Percentiles rank a stretch among this genome's conserved stretches.
Evolutionary conservation across 2,329 filamentous ascomycete genomes (phyloP).

Genomic region (Akanthomyces dipterigenus): DNA sequence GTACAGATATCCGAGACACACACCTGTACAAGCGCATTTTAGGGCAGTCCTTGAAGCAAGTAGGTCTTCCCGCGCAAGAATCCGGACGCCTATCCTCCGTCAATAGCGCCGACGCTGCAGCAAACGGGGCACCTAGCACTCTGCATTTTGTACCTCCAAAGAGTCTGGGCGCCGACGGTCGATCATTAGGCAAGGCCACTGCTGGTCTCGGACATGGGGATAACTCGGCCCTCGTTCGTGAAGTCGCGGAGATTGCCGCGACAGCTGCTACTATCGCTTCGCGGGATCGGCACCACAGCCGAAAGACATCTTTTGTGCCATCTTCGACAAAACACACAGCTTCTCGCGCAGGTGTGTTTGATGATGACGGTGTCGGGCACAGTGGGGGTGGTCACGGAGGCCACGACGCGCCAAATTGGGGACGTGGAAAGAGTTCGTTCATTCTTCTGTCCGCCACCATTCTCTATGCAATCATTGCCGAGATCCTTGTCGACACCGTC

Average conservation of each 20-base stretch:
- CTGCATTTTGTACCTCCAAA: constrained; percentile 76
- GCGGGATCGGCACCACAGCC: constrained; percentile 50
- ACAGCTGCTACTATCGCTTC: constrained; percentile 84
- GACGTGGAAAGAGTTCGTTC: constrained; percentile 79
- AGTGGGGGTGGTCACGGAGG: constrained; percentile 53
- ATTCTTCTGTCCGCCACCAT: constrained; percentile 85
- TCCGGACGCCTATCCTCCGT: constrained; percentile 33
- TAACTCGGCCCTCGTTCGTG: constrained; percentile 72
- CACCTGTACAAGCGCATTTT: constrained; percentile 90
- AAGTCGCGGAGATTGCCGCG: constrained; percentile 89
- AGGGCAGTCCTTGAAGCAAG: constrained; percentile 80
- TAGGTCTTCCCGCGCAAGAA: constrained; percentile 56
- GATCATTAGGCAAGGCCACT: constrained; percentile 42
- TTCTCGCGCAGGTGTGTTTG: constrained; percentile 34
- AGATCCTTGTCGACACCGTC: constrained; percentile 94
- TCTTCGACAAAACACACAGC: constrained; percentile 12
- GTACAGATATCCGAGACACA: constrained; percentile 73
- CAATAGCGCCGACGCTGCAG: constrained; percentile 23
- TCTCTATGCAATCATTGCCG: constrained; percentile 92
- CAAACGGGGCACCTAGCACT: constrained; percentile 42
- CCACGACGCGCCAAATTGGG: constrained; percentile 99
- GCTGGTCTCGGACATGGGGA: constrained; percentile 75
- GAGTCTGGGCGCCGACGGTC: constrained; percentile 34
- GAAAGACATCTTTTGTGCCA: constrained; percentile 30
- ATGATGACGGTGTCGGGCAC: constrained; percentile 32